Evolutionary conservation across 2,329 filamentous ascomycete species (phyloP).

Genomic region (Fusarium anthophilum): DNA sequence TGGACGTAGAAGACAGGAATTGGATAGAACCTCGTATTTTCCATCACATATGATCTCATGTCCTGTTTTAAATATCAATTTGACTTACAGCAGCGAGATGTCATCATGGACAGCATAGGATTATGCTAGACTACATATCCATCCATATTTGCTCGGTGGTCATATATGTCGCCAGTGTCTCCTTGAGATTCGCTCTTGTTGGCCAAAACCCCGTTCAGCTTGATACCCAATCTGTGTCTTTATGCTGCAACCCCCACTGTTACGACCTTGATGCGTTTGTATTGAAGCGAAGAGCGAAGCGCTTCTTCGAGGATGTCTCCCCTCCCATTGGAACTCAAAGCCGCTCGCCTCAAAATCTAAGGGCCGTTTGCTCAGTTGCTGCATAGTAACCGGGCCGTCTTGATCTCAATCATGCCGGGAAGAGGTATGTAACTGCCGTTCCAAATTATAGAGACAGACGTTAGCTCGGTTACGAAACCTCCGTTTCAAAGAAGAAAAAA

Average conservation of each 20-base stretch:
- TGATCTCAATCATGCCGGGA: background rate
- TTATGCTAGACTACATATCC: too few relatives aligned
- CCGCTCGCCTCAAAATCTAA: background rate
- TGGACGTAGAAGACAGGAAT: too few relatives aligned
- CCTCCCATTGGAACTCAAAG: background rate
- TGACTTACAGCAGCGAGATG: too few relatives aligned
- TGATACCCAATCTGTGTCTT: background rate
- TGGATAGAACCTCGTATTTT: too few relatives aligned
- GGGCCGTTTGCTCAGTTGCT: background rate
- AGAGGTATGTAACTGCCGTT: constrained; percentile 6
- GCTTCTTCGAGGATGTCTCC: background rate
- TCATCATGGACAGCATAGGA: too few relatives aligned
- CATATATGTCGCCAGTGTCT: background rate
- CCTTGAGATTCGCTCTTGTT: background rate
- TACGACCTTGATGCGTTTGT: background rate
- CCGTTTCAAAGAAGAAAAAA: background rate
- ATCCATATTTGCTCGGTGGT: too few relatives aligned
- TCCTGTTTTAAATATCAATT: too few relatives aligned
- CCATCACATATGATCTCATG: too few relatives aligned
- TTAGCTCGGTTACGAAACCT: background rate
- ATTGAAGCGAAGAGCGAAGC: background rate
- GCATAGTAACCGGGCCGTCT: constrained; percentile 17
- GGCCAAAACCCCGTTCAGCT: background rate
- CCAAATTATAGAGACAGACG: constrained; percentile 15
- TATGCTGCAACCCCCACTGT: background rate